These are phyloP conservation scores for Silene noctiflora DNA, from an alignment of 179 eudicot genomes.

Conservation along the genomic window DNA sequence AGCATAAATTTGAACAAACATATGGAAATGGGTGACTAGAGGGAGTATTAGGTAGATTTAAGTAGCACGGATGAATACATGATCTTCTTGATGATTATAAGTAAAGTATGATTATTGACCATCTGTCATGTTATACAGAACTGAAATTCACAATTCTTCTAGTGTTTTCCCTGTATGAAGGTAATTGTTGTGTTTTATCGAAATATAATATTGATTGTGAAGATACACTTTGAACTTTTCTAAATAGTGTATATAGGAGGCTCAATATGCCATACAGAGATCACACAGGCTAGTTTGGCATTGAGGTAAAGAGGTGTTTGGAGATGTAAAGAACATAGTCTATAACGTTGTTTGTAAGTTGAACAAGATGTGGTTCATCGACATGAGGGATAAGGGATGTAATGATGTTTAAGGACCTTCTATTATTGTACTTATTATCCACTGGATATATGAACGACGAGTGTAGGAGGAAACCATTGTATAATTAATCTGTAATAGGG, in stretches of 20 bases:
- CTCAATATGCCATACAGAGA: neutral
- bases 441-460: neutral
- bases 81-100: neutral
- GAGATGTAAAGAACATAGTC: neutral
- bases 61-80: neutral
- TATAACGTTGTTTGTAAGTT: neutral
- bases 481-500: too few species aligned
- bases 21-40: neutral
- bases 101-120: neutral
- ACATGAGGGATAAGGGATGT: neutral
- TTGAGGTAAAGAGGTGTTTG: neutral
- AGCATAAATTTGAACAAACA: too few species aligned
- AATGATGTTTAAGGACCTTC: neutral
- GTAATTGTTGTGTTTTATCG: neutral
- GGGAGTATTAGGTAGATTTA: neutral
- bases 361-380: neutral
- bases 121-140: neutral
- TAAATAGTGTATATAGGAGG: too few species aligned
- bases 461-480: neutral
- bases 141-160: neutral
- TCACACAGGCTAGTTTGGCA: neutral
- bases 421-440: neutral
- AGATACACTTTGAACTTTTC: neutral
- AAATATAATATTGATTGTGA: slow-evolving; percentile 3
- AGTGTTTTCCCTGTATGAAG: neutral